Base-by-base conservation (phyloP, 495 filamentous ascomycete species). In the Tuber melanosporum region DNA sequence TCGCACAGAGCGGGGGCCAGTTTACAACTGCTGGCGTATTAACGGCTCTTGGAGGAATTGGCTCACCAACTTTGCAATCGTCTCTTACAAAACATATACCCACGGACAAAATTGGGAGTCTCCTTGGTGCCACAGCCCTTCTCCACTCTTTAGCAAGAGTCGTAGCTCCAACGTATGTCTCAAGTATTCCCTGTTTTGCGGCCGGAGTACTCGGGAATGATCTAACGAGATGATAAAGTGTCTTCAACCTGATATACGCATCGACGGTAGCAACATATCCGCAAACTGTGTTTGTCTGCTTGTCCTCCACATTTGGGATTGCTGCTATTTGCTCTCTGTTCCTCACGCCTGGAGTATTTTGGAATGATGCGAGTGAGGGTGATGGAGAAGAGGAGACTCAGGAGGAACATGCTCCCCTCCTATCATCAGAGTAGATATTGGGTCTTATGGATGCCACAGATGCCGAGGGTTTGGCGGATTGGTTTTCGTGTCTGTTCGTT, bases 11-110 rank as follows among this genome's bases (percentile, higher is more conserved):
- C 20, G 87, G 88, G 6, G 78, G 83, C 0, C 71, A 91, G 3
- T 91, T 90, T 76, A 88, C 92, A 14, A 57, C 90, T 7, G 92
- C 90, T 19, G 95, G 93, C 71, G 86, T 90, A 36, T 80, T 92
- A 36, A 91, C 93, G 3, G 87, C 93, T 0, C 85, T 97, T 52
- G 95, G 95, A 17, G 94, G 95, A 4, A 90, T 98, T 73, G 95
- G 90, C 0, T 91, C 90, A 8, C 94, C 95, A 5, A 95, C 92
- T 0, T 84, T 97, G 72, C 92, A 96, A 80, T 90, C 91, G 0
- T 87, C 92, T 0, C 85, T 98, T 26, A 98, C 93, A 73, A 98
- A 98, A 82, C 95, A 98, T 83, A 91, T 98, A 0, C 93, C 94
- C 7, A 87, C 89, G 14, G 91, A 95, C 78, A 88, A 88, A 44